A percentile compares a stretch with the other conserved stretches of the same genome.
phyloP scores from a whole-genome alignment of 768 basidiomycete species.

The Dictyophora rubrovolvata region DNA sequence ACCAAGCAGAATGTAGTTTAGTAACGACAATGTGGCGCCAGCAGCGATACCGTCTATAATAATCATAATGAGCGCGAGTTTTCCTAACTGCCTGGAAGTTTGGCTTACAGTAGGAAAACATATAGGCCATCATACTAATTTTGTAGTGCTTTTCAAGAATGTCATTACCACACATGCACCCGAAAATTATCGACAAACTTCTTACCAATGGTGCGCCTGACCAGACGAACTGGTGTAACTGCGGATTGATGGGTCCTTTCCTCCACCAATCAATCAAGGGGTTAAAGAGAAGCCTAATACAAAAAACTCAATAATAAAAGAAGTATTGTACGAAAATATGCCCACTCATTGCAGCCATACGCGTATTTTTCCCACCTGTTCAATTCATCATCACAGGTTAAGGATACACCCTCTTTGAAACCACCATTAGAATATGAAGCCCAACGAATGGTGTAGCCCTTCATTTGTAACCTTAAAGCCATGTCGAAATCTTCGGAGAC shows the following conservation, averaged over 20 bases:
- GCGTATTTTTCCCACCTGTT: constrained; percentile 90
- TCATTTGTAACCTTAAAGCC: constrained; percentile 46
- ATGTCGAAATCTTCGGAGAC: constrained; percentile 67
- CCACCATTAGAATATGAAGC: constrained; percentile 76
- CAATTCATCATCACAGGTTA: constrained; percentile 84
- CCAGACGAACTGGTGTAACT: constrained; percentile 70
- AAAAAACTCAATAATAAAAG: neutral
- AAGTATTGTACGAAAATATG: neutral
- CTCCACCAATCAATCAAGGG: constrained; percentile 71
- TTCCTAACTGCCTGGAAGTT: neutral
- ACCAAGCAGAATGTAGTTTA: constrained; percentile 66
- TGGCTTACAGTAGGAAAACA: constrained; percentile 35
- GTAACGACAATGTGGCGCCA: constrained; percentile 46
- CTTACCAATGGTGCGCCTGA: constrained; percentile 48
- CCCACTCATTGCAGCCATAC: constrained; percentile 30
- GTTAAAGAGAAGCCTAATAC: constrained; percentile 61
- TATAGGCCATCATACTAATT: constrained; percentile 54
- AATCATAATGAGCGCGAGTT: neutral
- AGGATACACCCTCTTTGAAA: constrained; percentile 86
- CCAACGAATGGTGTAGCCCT: constrained; percentile 75
- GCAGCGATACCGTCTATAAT: constrained; percentile 49
- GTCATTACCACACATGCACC: neutral
- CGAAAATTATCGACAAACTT: neutral
- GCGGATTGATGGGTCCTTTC: constrained; percentile 74
- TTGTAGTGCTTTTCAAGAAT: constrained; percentile 48